These are phyloP conservation scores for Mariannaea elegans DNA, from an alignment of 2,329 filamentous ascomycete genomes.

Conservation along the genomic window DNA sequence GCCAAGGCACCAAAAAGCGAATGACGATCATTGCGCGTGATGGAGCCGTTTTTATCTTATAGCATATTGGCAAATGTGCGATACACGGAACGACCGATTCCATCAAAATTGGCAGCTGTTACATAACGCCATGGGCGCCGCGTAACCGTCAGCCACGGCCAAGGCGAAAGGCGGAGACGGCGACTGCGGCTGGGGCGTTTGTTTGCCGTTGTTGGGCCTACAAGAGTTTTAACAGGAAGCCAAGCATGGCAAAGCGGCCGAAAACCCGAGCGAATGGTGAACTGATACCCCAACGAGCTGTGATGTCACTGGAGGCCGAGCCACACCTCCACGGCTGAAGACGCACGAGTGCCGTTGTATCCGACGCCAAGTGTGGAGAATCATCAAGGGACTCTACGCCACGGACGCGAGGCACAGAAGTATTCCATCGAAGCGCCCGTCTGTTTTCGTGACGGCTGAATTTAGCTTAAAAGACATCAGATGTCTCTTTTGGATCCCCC, in stretches of 20 bases:
- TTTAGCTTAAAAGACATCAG: no score
- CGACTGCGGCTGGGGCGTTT: background rate
- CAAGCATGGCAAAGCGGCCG: conserved; percentile 9
- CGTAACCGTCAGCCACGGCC: background rate
- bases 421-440: background rate
- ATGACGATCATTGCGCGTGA: background rate
- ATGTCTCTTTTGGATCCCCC: no score
- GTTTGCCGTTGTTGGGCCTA: background rate
- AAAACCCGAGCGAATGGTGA: conserved; percentile 5
- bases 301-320: background rate
- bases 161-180: conserved; percentile 2
- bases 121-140: background rate
- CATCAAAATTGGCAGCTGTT: background rate
- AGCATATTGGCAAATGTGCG: no score
- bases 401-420: conserved; percentile 4
- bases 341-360: conserved; percentile 13
- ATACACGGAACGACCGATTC: conserved; percentile 1
- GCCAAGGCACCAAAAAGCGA: background rate
- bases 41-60: background rate
- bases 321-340: conserved; percentile 15
- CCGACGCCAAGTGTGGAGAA: conserved; percentile 18
- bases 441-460: background rate
- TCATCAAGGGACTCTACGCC: conserved; percentile 4
- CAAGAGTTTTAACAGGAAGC: background rate
- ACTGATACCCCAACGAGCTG: background rate